These are phyloP conservation scores for Hyaloperonospora brassicae DNA, from an alignment of 352 stramenopile species.

Conservation along the genomic window DNA sequence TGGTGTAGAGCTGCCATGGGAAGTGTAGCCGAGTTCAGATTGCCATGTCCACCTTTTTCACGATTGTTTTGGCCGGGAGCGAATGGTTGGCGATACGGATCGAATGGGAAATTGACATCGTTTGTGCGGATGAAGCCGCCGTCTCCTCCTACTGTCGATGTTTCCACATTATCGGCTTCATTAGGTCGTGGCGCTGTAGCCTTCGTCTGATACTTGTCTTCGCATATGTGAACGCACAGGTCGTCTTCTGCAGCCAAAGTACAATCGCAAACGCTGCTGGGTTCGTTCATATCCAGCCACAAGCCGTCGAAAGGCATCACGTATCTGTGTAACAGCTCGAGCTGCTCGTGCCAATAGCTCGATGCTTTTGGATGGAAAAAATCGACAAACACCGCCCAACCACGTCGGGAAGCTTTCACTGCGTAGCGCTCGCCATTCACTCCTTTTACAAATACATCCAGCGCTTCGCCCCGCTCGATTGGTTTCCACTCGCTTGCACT, in stretches of 20 bases:
- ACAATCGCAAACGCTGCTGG: constrained; percentile 58
- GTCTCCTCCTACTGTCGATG: constrained; percentile 13
- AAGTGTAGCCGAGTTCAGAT: constrained; percentile 71
- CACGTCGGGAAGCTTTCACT: constrained; percentile 54
- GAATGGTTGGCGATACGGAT: constrained; percentile 76
- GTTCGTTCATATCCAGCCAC: constrained; percentile 83
- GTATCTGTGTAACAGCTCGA: constrained; percentile 49
- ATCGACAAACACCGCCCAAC: constrained; percentile 72
- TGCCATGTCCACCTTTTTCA: constrained; percentile 39
- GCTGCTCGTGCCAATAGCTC: constrained; percentile 59
- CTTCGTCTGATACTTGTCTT: constrained; percentile 1
- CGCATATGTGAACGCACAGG: constrained; percentile 27
- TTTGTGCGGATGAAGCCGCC: constrained; percentile 52
- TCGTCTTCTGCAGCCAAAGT: constrained; percentile 29
- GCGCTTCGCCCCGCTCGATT: constrained; percentile 29
- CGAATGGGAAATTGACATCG: constrained; percentile 70
- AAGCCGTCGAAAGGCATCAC: constrained; percentile 68
- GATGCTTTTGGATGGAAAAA: constrained; percentile 77
- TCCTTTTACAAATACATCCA: constrained; percentile 77
- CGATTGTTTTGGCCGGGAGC: constrained; percentile 45
- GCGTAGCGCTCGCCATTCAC: constrained; percentile 50
- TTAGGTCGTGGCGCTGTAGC: background rate
- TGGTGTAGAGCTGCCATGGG: constrained; percentile 64
- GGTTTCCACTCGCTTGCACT: constrained; percentile 20
- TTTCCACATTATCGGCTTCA: constrained; percentile 5